phyloP scores from a whole-genome alignment of 257 asterid species.

The Euphrasia confusa region DNA sequence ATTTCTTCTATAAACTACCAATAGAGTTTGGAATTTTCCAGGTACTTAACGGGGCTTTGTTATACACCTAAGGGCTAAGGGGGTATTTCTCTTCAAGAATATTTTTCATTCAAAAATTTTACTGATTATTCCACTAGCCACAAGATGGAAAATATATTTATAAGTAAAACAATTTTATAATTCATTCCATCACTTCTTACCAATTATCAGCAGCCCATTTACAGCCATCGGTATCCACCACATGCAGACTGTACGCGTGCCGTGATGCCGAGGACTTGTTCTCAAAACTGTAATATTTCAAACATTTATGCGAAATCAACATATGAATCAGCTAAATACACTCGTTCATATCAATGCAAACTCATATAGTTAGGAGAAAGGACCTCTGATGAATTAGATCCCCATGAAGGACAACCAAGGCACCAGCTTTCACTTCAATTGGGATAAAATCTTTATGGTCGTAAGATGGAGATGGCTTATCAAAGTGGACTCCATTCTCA shows the following conservation, averaged over 20 bases:
- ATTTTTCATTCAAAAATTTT: background rate
- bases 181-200: constrained; percentile 45
- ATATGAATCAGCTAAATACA: background rate
- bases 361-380: background rate
- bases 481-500: constrained; percentile 74
- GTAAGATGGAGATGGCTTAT: constrained; percentile 70
- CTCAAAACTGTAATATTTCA: constrained; percentile 56
- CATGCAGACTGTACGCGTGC: constrained; percentile 87
- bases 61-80: too few species aligned
- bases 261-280: constrained; percentile 71
- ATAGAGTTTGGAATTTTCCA: too few species aligned
- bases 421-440: constrained; percentile 70
- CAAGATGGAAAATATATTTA: background rate
- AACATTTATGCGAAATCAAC: background rate
- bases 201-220: constrained; percentile 86
- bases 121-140: background rate
- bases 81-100: too few species aligned
- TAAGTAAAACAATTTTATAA: background rate
- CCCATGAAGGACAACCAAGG: constrained; percentile 69
- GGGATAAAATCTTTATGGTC: constrained; percentile 64
- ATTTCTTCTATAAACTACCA: too few species aligned
- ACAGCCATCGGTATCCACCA: constrained; percentile 83
- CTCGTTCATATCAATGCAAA: background rate
- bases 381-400: constrained; percentile 76
- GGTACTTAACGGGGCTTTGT: too few species aligned